Conservation (phyloP, 2,329 filamentous ascomycete genomes). For the Blumeria hordei region DNA sequence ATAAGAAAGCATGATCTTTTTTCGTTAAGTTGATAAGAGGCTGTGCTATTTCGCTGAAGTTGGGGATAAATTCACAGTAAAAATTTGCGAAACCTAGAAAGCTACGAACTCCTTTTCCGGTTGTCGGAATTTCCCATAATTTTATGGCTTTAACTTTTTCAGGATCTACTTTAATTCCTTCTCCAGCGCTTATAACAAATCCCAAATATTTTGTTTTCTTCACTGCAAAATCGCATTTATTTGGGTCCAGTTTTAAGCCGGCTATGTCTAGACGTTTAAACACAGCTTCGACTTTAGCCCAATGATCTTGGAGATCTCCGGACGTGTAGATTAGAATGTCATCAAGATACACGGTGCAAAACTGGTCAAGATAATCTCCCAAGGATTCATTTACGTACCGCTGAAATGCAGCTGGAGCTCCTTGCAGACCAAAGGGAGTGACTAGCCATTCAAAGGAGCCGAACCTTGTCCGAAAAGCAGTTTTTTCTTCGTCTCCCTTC, state of each 20-base stretch:
- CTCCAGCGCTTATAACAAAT: background rate
- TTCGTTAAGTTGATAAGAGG: background rate
- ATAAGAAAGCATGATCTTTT: background rate
- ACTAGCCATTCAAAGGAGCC: conserved; percentile 1
- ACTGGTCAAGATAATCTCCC: background rate
- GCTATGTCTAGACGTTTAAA: background rate
- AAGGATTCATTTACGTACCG: background rate
- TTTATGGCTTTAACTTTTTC: background rate
- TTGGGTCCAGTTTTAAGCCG: background rate
- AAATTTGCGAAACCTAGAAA: background rate
- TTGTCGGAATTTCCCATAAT: background rate
- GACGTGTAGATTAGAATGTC: background rate
- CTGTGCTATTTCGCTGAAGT: background rate
- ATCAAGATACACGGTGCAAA: conserved; percentile 1
- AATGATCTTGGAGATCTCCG: background rate
- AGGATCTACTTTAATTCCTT: background rate
- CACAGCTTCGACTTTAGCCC: background rate
- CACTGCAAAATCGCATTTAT: background rate
- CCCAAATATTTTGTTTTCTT: background rate
- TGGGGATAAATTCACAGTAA: background rate
- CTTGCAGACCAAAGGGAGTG: background rate
- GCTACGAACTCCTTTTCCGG: background rate
- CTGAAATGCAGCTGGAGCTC: background rate
- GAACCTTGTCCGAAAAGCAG: background rate
- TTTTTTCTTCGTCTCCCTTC: background rate